Base-by-base conservation (phyloP, 106 monocot genomes). In the Phalaenopsis equestris region DNA sequence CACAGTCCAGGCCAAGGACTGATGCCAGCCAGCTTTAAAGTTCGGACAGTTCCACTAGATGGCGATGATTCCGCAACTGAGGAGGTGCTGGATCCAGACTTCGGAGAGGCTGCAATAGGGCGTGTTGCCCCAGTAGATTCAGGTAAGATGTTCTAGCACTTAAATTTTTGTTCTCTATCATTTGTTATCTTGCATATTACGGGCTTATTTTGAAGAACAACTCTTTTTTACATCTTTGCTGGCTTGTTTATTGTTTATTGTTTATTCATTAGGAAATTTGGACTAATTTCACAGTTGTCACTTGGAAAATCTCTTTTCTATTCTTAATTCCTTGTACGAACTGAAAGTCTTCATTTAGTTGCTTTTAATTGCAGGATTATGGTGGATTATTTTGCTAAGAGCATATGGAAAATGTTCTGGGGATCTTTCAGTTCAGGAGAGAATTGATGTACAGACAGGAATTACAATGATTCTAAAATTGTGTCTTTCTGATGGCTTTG, bases 1-100 rank as follows among this genome's bases (percentile, higher is more conserved):
- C 91, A 98, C 80, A 98, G 98, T 86, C 98, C 98, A 67, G 98
- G 98, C 55, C 94, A 98, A 86, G 98, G 98, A 6, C 79, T 98
- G 58, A 98, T 98, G 98, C 98, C 98, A 56, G 98, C 98, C n/a
- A 98, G 98, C 81, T 98, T 98, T 82, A 98, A 98, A 82, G 98
- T 98, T 65, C 80, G 92, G 8, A 92, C 98, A 23, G 65, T 98
- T 79, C 94, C 98, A 55, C 94, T 98, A 64, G 98, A 98, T 87
- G 89, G 94, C 55, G 94, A 98, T 90, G 92, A 94, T 47, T 86
- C 90, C 77, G 87, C 92, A 77, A 89, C 92, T 52, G 98, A 98
- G 84, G 98, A 98, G 67, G 94, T 98, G 6, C 84, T 98, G 78
- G 98, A 98, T 73, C 98, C 98, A 80, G 98, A 98, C 82, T 98